Base-by-base conservation (phyloP, 805 yeast genomes). In the Wickerhamiella shivajii region DNA sequence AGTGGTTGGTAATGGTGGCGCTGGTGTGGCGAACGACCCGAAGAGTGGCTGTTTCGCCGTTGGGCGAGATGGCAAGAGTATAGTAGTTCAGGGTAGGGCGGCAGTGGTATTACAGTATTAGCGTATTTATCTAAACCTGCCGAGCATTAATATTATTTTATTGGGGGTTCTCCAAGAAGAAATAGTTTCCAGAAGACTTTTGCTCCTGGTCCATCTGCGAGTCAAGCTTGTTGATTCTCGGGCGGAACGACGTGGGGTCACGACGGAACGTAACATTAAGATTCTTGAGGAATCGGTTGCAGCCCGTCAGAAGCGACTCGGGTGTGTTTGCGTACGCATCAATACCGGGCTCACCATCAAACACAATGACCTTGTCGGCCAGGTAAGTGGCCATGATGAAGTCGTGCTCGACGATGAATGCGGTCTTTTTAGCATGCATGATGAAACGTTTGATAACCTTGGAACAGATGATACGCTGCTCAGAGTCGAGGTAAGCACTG, bases 191-290 rank as follows among this genome's bases (percentile, higher is more conserved):
- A 32, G 72, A 53, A 27, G 71, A 54, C 64, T 90, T 90, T 63
- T 90, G 99, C 64, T 90, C 97, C 63, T 78, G 90, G 61, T 90
- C 99, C 94, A 90, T 83, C 68, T 90, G 99, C 35, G 97, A 85
- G 53, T 80, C 97, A 54, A 81, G 64, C 63, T 90, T 90, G 67
- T 90, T 90, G 59, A 90, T 90, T 72, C 99, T 80, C 52, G 99
- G 99, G 64, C 99, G 78, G 71, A 72, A 90, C 37, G 95, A 80
- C 56, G 75, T 83, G 51, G 99, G 97, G 64, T 90, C 99, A 67
- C 99, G 83, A 74, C 99, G 81, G 67, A 90, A 90, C 2, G 98
- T 90, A 41, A 90, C 98, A 49, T 87, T 81, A 66, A 90, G 73
- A 59, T 84, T 87, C 75, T 87, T 85, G 67, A 90, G 73, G 73